Base-by-base conservation (phyloP, 1,284 basidiomycete genomes). In the Sporisorium reilianum region DNA sequence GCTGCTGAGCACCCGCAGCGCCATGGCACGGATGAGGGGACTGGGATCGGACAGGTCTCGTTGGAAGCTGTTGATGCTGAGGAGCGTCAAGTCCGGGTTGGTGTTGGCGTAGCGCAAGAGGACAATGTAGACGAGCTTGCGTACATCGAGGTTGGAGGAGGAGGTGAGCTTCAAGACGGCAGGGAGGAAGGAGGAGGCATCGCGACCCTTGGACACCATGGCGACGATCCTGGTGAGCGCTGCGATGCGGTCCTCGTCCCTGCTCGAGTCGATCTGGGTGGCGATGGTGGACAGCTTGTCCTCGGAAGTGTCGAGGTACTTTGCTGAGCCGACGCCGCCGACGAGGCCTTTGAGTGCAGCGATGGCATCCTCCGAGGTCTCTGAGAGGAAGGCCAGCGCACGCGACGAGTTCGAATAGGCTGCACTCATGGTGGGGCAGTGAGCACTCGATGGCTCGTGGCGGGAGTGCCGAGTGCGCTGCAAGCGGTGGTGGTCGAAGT, bases 41-140 rank as follows among this genome's bases (percentile, higher is more conserved):
- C 92, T 97, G 9, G 91, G 88, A 81, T 99, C 96, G 2, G 91
- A 90, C 20, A 99, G 88, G 86, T 99, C 97, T 85, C 95, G 94
- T 86, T 99, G 97, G 84, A 98, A 98, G 11, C 96, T 97, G 86
- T 99, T 99, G 88, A 99, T 97, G 7, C 95, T 96, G 25, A 99
- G 88, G 38, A 99, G 87, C 0, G 97, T 93, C 55, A 99, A 90
- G 85, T 99, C 97, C 9, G 96, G 95, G 22, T 80, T 79, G 46
- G 41, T 62, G 50, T 66, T 75, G 46, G 96, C 95, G 85, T 97
- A 96, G 69, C 94, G 91, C 41, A 98, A 87, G 68, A 99, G 91
- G 86, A 96, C 97, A 77, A 98, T 96, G 86, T 98, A 99, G 46
- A 98, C 95, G 61, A 99, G 90, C 86, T 98, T 97, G 72, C 95